phyloP scores from a whole-genome alignment of 2,329 filamentous ascomycete species.

The Hypomyces perniciosus region DNA sequence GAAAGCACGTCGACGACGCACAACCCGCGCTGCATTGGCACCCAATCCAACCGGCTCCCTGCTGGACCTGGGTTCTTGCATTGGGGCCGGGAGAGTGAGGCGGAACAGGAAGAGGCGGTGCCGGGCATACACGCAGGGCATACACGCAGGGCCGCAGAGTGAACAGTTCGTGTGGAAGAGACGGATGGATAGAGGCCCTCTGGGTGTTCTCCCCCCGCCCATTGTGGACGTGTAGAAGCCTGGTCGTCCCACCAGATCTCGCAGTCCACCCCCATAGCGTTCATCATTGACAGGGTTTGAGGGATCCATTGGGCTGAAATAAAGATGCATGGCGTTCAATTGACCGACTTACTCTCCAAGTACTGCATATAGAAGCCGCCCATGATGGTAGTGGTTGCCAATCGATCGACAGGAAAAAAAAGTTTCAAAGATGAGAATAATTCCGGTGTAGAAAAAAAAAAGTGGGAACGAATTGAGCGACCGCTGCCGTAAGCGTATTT shows the following conservation, averaged over 20 bases:
- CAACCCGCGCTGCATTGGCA: constrained; percentile 24
- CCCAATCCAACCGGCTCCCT: constrained; percentile 25
- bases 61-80: constrained; percentile 4
- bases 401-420: constrained; percentile 2
- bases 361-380: constrained; percentile 67
- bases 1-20: not conserved
- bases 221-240: constrained; percentile 6
- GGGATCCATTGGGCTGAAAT: constrained; percentile 16
- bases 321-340: constrained; percentile 12
- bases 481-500: constrained; percentile 5
- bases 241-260: constrained; percentile 8
- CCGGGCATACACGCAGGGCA: not conserved
- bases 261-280: constrained; percentile 9
- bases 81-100: not conserved
- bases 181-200: not conserved
- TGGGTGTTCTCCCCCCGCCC: not conserved
- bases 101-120: not conserved
- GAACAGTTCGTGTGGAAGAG: not conserved
- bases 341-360: constrained; percentile 60
- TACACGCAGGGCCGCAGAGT: not conserved
- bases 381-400: constrained; percentile 38
- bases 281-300: constrained; percentile 15
- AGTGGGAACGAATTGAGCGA: constrained; percentile 16
- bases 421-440: not conserved
- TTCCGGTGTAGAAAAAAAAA: constrained; percentile 12